A percentile compares a stretch with the other conserved stretches of the same genome.
Conservation (phyloP, 768 basidiomycete genomes). For the Podaxis sp. region DNA sequence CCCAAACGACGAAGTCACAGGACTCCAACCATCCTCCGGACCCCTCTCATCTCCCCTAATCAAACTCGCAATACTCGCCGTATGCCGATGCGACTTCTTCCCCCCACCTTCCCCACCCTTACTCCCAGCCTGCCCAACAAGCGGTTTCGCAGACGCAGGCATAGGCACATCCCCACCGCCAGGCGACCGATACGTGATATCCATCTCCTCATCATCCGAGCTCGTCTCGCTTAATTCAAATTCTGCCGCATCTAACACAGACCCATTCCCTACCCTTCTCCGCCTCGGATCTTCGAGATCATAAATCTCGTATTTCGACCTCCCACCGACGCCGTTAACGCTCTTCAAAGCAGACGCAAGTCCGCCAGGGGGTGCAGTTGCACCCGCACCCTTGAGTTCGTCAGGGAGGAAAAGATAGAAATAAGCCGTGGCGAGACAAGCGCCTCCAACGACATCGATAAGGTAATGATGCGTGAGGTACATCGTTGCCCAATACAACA, state of each 20-base stretch:
- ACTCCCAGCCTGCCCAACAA: constrained; percentile 5
- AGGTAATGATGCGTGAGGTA: constrained; percentile 98
- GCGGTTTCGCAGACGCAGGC: constrained; percentile 26
- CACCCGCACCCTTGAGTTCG: constrained; percentile 61
- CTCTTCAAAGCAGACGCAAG: constrained; percentile 6
- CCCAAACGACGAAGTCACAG: constrained; percentile 56
- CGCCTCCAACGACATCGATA: constrained; percentile 94
- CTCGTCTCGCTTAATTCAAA: constrained; percentile 55
- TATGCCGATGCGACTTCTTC: constrained; percentile 60
- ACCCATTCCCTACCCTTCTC: constrained; percentile 24
- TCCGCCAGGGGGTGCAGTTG: constrained; percentile 43
- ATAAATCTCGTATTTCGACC: constrained; percentile 71
- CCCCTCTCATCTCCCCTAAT: constrained; percentile 73
- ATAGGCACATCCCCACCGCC: constrained; percentile 35
- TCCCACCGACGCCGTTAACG: neutral
- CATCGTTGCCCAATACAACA: constrained; percentile 98
- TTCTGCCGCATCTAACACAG: constrained; percentile 44
- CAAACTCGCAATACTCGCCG: constrained; percentile 81
- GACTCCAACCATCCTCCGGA: constrained; percentile 84
- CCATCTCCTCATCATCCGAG: constrained; percentile 67
- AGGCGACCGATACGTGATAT: constrained; percentile 73
- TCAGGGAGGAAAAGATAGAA: constrained; percentile 91
- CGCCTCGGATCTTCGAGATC: constrained; percentile 66
- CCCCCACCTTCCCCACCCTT: constrained; percentile 13
- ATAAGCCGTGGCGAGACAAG: constrained; percentile 81